Evolutionary conservation across 2,329 filamentous ascomycete species (phyloP).

Genomic region (Ascochyta koolunga): DNA sequence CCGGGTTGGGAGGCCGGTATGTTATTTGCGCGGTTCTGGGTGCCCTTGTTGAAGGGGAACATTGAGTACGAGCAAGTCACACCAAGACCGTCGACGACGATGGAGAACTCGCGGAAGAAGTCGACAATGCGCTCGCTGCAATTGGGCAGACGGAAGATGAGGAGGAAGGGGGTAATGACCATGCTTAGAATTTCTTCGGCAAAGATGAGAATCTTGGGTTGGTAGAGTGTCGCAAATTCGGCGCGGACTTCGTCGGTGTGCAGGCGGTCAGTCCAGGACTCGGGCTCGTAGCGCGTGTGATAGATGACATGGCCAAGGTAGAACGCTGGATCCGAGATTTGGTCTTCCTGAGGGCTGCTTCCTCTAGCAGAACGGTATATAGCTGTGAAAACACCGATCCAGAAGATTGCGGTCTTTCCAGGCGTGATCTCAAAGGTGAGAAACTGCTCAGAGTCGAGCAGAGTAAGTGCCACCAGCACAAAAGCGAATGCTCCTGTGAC

Average conservation of each 20-base stretch:
- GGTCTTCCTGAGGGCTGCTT: conserved; percentile 80
- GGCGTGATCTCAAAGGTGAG: conserved; percentile 89
- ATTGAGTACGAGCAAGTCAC: conserved; percentile 98
- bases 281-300: conserved; percentile 89
- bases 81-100: conserved; percentile 94
- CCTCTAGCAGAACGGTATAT: conserved; percentile 85
- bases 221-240: conserved; percentile 89
- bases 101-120: conserved; percentile 97
- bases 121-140: conserved; percentile 94
- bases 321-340: conserved; percentile 90
- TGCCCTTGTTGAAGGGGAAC: conserved; percentile 91
- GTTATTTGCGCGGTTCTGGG: conserved; percentile 54
- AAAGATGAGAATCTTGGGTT: conserved; percentile 90
- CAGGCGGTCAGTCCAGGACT: conserved; percentile 86
- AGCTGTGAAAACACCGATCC: conserved; percentile 79
- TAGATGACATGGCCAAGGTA: conserved; percentile 87
- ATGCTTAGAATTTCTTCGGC: conserved; percentile 91
- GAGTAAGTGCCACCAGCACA: conserved; percentile 79
- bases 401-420: conserved; percentile 89
- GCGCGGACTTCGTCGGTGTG: conserved; percentile 91
- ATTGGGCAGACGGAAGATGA: conserved; percentile 83
- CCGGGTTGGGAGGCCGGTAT: conserved; percentile 48
- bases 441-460: conserved; percentile 91
- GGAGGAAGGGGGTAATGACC: conserved; percentile 85
- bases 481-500: conserved; percentile 85